Evolutionary conservation across 164 flowering plant genomes (phyloP), one percentile per base, ranked within the genome.

Genomic region (Macadamia tetraphylla): DNA sequence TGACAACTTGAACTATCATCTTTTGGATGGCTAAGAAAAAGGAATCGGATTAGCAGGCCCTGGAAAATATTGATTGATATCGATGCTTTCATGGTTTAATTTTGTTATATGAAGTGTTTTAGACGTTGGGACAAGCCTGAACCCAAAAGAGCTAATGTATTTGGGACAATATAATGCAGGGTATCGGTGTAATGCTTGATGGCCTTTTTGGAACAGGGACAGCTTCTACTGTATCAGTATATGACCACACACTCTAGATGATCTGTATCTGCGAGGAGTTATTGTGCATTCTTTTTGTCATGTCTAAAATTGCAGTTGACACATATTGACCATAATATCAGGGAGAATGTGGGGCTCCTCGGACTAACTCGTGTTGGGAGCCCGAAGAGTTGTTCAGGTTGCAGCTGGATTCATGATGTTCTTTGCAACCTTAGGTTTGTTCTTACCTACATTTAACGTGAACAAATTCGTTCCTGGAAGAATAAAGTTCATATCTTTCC

Each of bases 341-440:
- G 97, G 79, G 98, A 95, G 80, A 95, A 95, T 77, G 91, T 92
- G 10, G 99, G 99, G 65, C 92, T 95, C 18, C 97, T 95, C 66
- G 99, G 98, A 68, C 82, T 92, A 31, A 92, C 96, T 56, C 85
- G 97, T 63, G 99, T 95, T 69, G 98, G 99, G 63, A 95, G 99
- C 71, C 23, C 93, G 99, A 17, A 85, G 99, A 78, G 99, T 95
- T 56, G 96, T 95, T 66, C 95, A 95, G 75, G 81, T 95, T 58
- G 91, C 99, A 71, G 94, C 99, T 62, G 97, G 87, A 60, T 95
- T 95, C 81, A 95, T 95, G 99, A 91, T 95, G 51, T 91, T 95
- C 77, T 92, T 95, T 81, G 81, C 99, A 29, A 83, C 75, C 58
- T 80, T 95, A 81, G 99, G 99, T 92, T 62, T 46, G 51, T 1